A percentile compares a stretch with the other conserved stretches of the same genome.
Conservation (phyloP, 1,284 basidiomycete species). For the Leccinum brunneo-olivaceum region DNA sequence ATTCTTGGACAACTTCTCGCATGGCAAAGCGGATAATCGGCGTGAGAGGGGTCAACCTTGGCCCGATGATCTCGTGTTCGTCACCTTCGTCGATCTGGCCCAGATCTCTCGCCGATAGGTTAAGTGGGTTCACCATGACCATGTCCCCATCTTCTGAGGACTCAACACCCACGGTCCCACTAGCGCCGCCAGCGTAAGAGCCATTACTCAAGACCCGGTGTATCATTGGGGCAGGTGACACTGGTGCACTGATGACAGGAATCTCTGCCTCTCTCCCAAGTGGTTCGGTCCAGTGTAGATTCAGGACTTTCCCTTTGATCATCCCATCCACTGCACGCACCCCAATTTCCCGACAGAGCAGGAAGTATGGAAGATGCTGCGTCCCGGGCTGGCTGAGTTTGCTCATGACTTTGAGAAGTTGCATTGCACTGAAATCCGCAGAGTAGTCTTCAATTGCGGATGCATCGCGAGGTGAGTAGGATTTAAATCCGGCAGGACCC, state of each 20-base stretch:
- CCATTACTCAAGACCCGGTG: slow-evolving; percentile 27
- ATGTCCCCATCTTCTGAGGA: slow-evolving; percentile 43
- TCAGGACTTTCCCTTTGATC: slow-evolving; percentile 67
- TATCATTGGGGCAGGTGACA: slow-evolving; percentile 24
- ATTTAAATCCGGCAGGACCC: slow-evolving; percentile 56
- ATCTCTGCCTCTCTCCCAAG: slow-evolving; percentile 39
- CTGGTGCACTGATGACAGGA: slow-evolving; percentile 20
- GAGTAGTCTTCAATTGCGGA: slow-evolving; percentile 30
- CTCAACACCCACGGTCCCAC: slow-evolving; percentile 30
- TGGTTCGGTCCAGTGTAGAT: slow-evolving; percentile 69
- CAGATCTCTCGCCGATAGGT: slow-evolving; percentile 31
- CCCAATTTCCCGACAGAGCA: slow-evolving; percentile 71
- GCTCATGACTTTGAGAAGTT: slow-evolving; percentile 70
- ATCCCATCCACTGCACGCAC: slow-evolving; percentile 75
- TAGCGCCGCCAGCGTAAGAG: slow-evolving; percentile 28
- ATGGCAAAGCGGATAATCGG: slow-evolving; percentile 77
- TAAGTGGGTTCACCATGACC: slow-evolving; percentile 34
- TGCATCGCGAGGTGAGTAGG: slow-evolving; percentile 42
- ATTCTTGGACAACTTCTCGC: slow-evolving; percentile 72
- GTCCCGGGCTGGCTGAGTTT: slow-evolving; percentile 57
- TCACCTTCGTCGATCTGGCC: slow-evolving; percentile 32
- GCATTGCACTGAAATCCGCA: slow-evolving; percentile 63
- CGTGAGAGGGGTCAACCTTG: slow-evolving; percentile 64
- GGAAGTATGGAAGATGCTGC: slow-evolving; percentile 64
- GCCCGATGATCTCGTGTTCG: slow-evolving; percentile 53